phyloP scores from a whole-genome alignment of 176 grass and related monocot species.

The Oryza punctata region DNA sequence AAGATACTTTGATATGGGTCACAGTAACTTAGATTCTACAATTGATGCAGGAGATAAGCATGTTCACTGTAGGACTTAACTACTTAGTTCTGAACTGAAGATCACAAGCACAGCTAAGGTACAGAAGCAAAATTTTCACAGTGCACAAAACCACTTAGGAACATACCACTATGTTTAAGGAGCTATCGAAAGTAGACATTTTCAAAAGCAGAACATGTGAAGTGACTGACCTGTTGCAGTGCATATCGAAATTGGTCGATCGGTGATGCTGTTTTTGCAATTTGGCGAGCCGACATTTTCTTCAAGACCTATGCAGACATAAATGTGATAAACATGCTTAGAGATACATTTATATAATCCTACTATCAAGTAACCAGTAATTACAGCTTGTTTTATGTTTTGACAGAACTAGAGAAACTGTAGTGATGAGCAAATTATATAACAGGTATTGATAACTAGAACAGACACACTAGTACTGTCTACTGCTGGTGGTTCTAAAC shows the following conservation, averaged over 20 bases:
- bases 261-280: constrained; percentile 80
- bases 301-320: constrained; percentile 67
- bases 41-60: not conserved
- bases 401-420: not conserved
- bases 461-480: not conserved
- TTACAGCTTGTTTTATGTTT: not conserved
- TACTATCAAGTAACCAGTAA: constrained; percentile 22
- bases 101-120: too few species aligned
- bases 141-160: not conserved
- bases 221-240: constrained; percentile 77
- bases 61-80: constrained; percentile 6
- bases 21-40: not conserved
- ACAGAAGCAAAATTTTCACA: not conserved
- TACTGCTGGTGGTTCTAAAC: not conserved
- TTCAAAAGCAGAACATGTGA: constrained; percentile 23
- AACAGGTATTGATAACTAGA: not conserved
- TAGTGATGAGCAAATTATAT: not conserved
- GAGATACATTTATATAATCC: not conserved
- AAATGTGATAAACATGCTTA: constrained; percentile 17
- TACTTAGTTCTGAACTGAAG: not conserved
- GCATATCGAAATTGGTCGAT: constrained; percentile 80
- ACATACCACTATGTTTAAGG: not conserved
- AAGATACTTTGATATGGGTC: constrained; percentile 10
- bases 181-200: not conserved
- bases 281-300: constrained; percentile 75